A percentile compares a stretch with the other conserved stretches of the same genome.
phyloP scores from a whole-genome alignment of 208 protist genomes.

The Trypanosoma mega region DNA sequence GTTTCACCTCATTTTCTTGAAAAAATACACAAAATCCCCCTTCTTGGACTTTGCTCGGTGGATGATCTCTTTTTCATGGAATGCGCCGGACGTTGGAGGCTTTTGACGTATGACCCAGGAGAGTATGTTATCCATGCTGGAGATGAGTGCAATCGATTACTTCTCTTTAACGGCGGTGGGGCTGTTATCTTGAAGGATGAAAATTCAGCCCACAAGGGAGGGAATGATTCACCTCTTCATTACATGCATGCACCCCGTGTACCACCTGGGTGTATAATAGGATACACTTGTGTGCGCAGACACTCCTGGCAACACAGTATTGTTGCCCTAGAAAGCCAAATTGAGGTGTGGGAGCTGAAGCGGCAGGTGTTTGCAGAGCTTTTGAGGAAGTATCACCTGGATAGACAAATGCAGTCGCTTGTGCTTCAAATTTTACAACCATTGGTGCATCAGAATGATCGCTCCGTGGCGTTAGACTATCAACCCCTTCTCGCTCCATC shows the following conservation, averaged over 20 bases:
- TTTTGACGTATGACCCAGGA: slow-evolving; percentile 37
- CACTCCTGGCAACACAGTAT: slow-evolving; percentile 72
- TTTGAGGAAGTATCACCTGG: slow-evolving; percentile 50
- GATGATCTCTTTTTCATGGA: slow-evolving; percentile 33
- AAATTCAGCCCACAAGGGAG: slow-evolving; percentile 1
- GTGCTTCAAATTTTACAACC: slow-evolving; percentile 78
- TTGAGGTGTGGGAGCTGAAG: slow-evolving; percentile 78
- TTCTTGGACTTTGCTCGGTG: slow-evolving; percentile 37
- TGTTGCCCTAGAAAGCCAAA: slow-evolving; percentile 51
- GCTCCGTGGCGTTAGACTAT: slow-evolving; percentile 43
- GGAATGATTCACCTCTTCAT: neutral
- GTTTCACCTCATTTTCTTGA: slow-evolving; percentile 46
- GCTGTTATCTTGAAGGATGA: slow-evolving; percentile 55
- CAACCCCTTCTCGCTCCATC: slow-evolving; percentile 67
- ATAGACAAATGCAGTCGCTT: slow-evolving; percentile 46
- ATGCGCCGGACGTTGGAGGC: slow-evolving; percentile 41
- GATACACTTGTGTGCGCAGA: slow-evolving; percentile 78
- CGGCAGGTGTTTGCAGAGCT: slow-evolving; percentile 56
- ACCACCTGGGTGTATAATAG: slow-evolving; percentile 53
- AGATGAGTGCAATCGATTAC: slow-evolving; percentile 73
- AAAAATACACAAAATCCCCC: slow-evolving; percentile 43
- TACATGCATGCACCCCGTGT: slow-evolving; percentile 21
- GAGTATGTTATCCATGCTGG: slow-evolving; percentile 52
- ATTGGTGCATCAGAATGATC: slow-evolving; percentile 25
- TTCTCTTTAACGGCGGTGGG: slow-evolving; percentile 63